Evolutionary conservation across 129 eudicot species (phyloP).

Genomic region (Deinandra increscens): DNA sequence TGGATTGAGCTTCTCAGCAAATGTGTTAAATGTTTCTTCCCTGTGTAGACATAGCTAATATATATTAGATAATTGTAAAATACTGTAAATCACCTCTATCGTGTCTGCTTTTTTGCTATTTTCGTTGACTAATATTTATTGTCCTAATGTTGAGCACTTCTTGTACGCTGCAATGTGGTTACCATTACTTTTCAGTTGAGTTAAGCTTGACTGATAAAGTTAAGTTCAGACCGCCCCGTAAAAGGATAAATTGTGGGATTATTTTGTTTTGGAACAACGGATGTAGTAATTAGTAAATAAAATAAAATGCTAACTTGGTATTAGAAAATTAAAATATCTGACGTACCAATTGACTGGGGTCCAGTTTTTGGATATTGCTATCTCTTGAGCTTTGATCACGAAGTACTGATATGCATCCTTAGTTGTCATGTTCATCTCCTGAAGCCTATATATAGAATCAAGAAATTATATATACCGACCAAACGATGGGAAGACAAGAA

Average conservation of each 20-base stretch:
- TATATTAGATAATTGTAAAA: not conserved
- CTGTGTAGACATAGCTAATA: conserved; percentile 31
- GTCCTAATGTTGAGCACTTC: not conserved
- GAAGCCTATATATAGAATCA: conserved; percentile 59
- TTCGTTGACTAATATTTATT: not conserved
- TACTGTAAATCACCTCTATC: not conserved
- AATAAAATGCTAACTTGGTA: not conserved
- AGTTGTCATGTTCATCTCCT: conserved; percentile 65
- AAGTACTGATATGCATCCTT: conserved; percentile 93
- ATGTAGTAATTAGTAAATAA: not conserved
- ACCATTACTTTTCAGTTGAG: not conserved
- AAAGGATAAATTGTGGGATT: not conserved
- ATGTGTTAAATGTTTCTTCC: conserved; percentile 92
- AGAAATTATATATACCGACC: conserved; percentile 7
- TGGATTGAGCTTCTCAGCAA: conserved; percentile 65
- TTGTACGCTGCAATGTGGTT: not conserved
- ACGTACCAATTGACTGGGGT: conserved; percentile 90
- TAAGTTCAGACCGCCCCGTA: not conserved
- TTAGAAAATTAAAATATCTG: not conserved
- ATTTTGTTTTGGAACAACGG: conserved; percentile 14
- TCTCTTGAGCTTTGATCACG: conserved; percentile 86
- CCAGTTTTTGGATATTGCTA: conserved; percentile 73
- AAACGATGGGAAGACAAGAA: conserved; percentile 13
- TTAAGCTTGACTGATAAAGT: not conserved
- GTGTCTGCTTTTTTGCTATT: not conserved